Conservation (phyloP, 1,139 yeast species). For the Geotrichum australiense region DNA sequence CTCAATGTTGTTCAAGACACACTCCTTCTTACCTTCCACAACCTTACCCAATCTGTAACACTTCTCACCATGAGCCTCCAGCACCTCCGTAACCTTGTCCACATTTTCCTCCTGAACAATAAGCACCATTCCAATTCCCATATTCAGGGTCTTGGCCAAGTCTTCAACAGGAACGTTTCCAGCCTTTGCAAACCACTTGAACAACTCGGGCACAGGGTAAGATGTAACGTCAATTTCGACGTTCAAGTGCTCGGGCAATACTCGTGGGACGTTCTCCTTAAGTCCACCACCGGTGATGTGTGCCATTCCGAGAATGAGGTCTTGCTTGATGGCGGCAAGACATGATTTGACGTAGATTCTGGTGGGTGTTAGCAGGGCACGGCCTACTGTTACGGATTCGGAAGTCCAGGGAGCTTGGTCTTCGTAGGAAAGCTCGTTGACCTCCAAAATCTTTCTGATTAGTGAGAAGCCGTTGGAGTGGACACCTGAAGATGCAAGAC, state of each 20-base stretch:
- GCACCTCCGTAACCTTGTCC: conserved; percentile 45
- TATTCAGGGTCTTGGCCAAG: conserved; percentile 81
- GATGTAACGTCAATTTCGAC: conserved; percentile 72
- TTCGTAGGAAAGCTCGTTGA: conserved; percentile 57
- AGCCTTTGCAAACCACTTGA: conserved; percentile 88
- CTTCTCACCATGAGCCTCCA: conserved; percentile 62
- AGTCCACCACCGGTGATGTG: conserved; percentile 99
- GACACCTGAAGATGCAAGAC: conserved; percentile 83
- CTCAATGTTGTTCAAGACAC: conserved; percentile 60
- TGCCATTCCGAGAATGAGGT: conserved; percentile 76
- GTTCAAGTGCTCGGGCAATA: conserved; percentile 70
- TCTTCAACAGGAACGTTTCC: conserved; percentile 87
- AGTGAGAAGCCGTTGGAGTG: conserved; percentile 97
- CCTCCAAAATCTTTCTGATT: conserved; percentile 88
- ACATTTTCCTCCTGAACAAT: conserved; percentile 63
- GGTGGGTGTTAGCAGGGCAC: conserved; percentile 82
- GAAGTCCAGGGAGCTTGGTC: conserved; percentile 83
- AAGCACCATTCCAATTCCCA: conserved; percentile 96
- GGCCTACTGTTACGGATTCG: conserved; percentile 65
- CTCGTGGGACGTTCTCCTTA: conserved; percentile 93
- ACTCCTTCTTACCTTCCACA: conserved; percentile 52
- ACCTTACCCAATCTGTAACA: conserved; percentile 76
- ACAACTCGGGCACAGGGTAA: conserved; percentile 83
- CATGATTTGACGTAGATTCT: conserved; percentile 90
- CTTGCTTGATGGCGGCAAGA: conserved; percentile 63